Conservation (phyloP, 1,139 yeast genomes). For the Diutina ranongensis region DNA sequence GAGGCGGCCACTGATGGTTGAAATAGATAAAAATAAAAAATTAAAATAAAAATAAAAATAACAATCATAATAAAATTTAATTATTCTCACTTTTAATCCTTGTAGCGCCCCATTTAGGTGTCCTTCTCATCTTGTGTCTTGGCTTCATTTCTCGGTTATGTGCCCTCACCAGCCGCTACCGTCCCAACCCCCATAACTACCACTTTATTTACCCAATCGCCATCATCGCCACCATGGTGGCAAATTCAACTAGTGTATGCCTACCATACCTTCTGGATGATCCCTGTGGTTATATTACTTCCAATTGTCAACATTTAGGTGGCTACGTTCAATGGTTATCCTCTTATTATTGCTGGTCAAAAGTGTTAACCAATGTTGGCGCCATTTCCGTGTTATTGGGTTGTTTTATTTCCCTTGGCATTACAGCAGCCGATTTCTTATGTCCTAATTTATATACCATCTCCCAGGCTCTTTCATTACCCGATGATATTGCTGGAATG, state of each 20-base stretch:
- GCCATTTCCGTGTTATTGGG: conserved; percentile 8
- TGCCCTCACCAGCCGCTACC: too few species aligned
- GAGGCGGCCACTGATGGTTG: neutral
- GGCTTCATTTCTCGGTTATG: too few species aligned
- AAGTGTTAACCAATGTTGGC: neutral
- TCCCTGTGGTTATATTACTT: neutral
- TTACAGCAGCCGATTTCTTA: conserved; percentile 64
- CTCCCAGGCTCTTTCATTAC: conserved; percentile 46
- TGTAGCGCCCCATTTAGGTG: too few species aligned
- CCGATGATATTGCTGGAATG: conserved; percentile 77
- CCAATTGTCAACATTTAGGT: neutral
- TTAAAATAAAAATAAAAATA: too few species aligned
- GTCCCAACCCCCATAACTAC: too few species aligned
- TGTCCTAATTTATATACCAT: conserved; percentile 64
- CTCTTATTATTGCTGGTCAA: neutral
- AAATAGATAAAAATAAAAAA: too few species aligned
- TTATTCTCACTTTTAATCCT: too few species aligned
- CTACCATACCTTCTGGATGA: neutral
- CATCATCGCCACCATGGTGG: neutral
- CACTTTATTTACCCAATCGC: neutral
- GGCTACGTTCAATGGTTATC: neutral
- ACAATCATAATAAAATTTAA: too few species aligned
- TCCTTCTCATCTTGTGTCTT: too few species aligned
- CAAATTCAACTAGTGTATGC: neutral
- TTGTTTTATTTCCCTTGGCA: conserved; percentile 52